Conservation (phyloP, 345 rosid genomes). For the Lenwebbia sp. region DNA sequence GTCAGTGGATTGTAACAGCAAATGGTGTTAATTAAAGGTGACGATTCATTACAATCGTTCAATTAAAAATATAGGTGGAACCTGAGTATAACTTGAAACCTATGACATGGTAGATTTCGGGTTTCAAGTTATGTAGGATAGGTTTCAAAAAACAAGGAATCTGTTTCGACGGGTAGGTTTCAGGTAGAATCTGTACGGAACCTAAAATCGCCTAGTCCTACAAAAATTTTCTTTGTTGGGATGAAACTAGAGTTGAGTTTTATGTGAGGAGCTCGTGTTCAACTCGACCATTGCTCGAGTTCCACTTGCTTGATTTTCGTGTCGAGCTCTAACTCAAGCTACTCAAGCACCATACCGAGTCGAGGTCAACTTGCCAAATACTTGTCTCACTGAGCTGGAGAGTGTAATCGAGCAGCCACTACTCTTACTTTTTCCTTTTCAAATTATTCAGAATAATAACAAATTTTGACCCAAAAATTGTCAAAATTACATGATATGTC, state of each 20-base stretch:
- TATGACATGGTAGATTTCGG: too few relatives aligned
- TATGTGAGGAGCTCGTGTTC: neutral
- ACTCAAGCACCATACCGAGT: neutral
- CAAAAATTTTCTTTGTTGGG: neutral
- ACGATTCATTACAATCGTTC: too few relatives aligned
- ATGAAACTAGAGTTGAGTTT: neutral
- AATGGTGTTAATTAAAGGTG: too few relatives aligned
- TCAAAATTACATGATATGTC: too few relatives aligned
- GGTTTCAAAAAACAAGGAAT: rapidly evolving
- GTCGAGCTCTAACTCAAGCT: neutral
- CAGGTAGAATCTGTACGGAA: too few relatives aligned
- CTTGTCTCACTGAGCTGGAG: neutral
- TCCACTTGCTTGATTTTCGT: neutral
- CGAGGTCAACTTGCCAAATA: neutral
- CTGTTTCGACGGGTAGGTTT: too few relatives aligned
- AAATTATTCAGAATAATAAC: too few relatives aligned
- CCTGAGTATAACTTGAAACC: too few relatives aligned
- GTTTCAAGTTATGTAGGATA: too few relatives aligned
- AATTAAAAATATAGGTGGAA: too few relatives aligned
- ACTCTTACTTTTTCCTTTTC: too few relatives aligned
- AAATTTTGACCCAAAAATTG: neutral
- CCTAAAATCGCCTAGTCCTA: rapidly evolving
- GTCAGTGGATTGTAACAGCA: too few relatives aligned
- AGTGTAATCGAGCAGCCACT: neutral
- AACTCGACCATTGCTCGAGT: neutral